Percentiles rank a stretch among this genome's conserved stretches.
Evolutionary conservation across 306 rosid genomes (phyloP).

Genomic region (Vigna trinervia): DNA sequence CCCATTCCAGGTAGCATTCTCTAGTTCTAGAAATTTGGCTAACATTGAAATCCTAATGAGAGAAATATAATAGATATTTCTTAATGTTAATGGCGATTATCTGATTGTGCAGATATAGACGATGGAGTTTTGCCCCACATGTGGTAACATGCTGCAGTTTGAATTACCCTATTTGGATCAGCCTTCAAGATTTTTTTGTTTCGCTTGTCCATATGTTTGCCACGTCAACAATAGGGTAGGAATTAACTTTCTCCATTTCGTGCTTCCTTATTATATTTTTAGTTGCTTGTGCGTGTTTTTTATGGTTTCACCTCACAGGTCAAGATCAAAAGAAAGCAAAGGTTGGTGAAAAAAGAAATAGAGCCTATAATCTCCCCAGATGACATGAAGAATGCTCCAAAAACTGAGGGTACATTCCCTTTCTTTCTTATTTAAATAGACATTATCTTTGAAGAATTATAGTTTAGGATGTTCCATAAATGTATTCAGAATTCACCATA

Average conservation of each 20-base stretch:
- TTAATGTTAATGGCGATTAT: background rate
- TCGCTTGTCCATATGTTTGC: constrained; percentile 70
- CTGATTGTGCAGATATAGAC: constrained; percentile 13
- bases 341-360: constrained; percentile 60
- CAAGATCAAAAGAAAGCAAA: constrained; percentile 67
- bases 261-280: background rate
- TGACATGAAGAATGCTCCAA: constrained; percentile 66
- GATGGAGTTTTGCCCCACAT: constrained; percentile 78
- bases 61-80: background rate
- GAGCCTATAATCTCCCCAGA: constrained; percentile 60
- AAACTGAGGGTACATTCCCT: constrained; percentile 57
- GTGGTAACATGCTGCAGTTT: constrained; percentile 64
- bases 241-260: background rate
- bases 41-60: background rate
- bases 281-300: background rate
- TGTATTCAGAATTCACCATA: constrained; percentile 4
- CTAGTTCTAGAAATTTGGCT: background rate
- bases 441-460: background rate
- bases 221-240: constrained; percentile 51
- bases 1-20: background rate
- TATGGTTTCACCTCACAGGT: constrained; percentile 54
- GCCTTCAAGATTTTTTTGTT: constrained; percentile 64
- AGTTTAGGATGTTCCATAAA: background rate
- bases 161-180: constrained; percentile 60
- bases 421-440: background rate